These are phyloP conservation scores for Vicia villosa DNA, from an alignment of 306 rosid species.

Conservation along the genomic window DNA sequence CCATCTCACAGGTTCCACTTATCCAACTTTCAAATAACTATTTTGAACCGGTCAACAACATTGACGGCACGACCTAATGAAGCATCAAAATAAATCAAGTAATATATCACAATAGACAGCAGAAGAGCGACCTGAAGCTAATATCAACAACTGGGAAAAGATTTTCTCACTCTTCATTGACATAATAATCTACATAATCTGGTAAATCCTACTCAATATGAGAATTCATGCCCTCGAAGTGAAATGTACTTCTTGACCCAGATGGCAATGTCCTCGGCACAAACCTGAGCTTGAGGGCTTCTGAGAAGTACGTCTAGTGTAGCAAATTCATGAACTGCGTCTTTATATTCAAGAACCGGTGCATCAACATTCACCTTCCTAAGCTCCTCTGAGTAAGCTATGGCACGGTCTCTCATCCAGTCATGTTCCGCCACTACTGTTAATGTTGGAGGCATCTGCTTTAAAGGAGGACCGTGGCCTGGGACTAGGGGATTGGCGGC, in stretches of 20 bases:
- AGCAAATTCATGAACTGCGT: slow-evolving; percentile 93
- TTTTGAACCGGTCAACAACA: slow-evolving; percentile 42
- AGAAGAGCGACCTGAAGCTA: slow-evolving; percentile 25
- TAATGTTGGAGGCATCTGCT: slow-evolving; percentile 89
- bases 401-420: slow-evolving; percentile 99
- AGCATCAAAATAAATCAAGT: slow-evolving; percentile 32
- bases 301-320: slow-evolving; percentile 90
- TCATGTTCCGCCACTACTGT: slow-evolving; percentile 94
- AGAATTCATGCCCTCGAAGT: slow-evolving; percentile 91
- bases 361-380: slow-evolving; percentile 90
- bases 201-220: slow-evolving; percentile 59
- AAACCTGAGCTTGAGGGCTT: slow-evolving; percentile 87
- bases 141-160: slow-evolving; percentile 27
- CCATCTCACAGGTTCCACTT: slow-evolving; percentile 53
- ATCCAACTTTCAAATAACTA: slow-evolving; percentile 53
- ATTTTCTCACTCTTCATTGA: slow-evolving; percentile 20
- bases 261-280: slow-evolving; percentile 94
- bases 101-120: slow-evolving; percentile 26
- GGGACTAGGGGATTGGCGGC: slow-evolving; percentile 87
- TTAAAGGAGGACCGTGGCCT: slow-evolving; percentile 73
- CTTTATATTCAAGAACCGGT: slow-evolving; percentile 88
- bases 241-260: slow-evolving; percentile 96
- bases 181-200: background rate
- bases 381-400: slow-evolving; percentile 94
- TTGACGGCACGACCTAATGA: slow-evolving; percentile 29